Conservation (phyloP, 768 basidiomycete genomes). For the Gelatoporia subvermispora region DNA sequence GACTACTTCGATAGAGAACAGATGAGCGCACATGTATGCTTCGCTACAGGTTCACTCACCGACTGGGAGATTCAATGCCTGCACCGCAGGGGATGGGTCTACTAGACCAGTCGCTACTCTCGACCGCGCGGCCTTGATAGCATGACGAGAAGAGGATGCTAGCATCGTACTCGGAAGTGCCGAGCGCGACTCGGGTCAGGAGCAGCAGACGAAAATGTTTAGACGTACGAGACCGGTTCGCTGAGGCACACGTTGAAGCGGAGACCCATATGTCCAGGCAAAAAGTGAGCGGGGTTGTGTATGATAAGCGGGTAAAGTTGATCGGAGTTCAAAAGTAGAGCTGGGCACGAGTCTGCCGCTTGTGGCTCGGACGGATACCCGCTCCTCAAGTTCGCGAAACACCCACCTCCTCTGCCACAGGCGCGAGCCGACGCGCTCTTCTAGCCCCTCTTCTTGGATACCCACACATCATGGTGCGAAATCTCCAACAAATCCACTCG, state of each 20-base stretch:
- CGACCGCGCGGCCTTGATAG: conserved; percentile 10
- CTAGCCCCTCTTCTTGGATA: conserved; percentile 18
- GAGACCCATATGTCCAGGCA: too few relatives aligned
- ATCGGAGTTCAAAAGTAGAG: background rate
- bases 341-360: background rate
- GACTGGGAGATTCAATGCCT: too few relatives aligned
- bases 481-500: background rate
- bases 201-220: too few relatives aligned
- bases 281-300: too few relatives aligned
- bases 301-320: too few relatives aligned
- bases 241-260: too few relatives aligned
- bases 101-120: background rate
- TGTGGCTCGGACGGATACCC: conserved; percentile 5
- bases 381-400: conserved; percentile 8
- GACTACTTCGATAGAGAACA: background rate
- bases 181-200: too few relatives aligned
- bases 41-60: too few relatives aligned
- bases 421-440: conserved; percentile 9
- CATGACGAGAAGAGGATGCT: conserved; percentile 22
- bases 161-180: conserved; percentile 12
- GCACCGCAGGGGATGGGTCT: too few relatives aligned
- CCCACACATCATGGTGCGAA: conserved; percentile 16
- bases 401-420: conserved; percentile 3
- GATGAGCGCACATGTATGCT: background rate
- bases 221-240: too few relatives aligned